phyloP scores from a whole-genome alignment of 192 early-diverging fungal genomes.

The Coemansia furcata region DNA sequence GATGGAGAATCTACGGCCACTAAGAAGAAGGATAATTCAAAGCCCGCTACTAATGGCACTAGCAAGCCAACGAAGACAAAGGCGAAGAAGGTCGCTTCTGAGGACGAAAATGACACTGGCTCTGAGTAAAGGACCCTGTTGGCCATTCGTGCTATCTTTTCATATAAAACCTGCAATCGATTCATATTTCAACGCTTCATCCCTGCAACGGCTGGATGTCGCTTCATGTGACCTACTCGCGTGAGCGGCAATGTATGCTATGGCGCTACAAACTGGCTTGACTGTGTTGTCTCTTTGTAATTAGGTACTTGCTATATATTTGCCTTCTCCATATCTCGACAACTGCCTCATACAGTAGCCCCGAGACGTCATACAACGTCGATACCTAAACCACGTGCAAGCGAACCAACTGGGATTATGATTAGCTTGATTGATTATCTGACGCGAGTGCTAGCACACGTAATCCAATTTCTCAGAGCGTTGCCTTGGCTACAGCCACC shows the following conservation, averaged over 20 bases:
- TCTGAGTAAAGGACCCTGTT: neutral
- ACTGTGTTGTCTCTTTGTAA: neutral
- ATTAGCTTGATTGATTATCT: neutral
- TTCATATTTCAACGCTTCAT: neutral
- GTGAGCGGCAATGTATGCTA: neutral
- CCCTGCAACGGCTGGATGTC: neutral
- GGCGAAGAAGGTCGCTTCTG: neutral
- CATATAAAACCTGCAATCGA: neutral
- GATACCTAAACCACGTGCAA: neutral
- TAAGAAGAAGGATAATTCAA: neutral
- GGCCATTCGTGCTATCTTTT: neutral
- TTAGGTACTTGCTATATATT: neutral
- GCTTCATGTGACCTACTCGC: neutral
- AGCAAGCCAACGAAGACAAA: neutral
- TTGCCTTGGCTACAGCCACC: neutral
- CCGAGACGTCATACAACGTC: neutral
- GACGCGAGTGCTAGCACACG: neutral
- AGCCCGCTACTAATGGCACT: neutral
- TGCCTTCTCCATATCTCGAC: neutral
- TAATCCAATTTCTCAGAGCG: neutral
- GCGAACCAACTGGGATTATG: neutral
- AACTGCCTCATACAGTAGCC: neutral
- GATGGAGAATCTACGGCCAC: neutral
- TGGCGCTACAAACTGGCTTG: neutral
- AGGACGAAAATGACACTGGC: neutral